Evolutionary conservation across 2,329 filamentous ascomycete genomes (phyloP), one percentile per base, ranked within the genome.

Genomic region (Nemania sp.): DNA sequence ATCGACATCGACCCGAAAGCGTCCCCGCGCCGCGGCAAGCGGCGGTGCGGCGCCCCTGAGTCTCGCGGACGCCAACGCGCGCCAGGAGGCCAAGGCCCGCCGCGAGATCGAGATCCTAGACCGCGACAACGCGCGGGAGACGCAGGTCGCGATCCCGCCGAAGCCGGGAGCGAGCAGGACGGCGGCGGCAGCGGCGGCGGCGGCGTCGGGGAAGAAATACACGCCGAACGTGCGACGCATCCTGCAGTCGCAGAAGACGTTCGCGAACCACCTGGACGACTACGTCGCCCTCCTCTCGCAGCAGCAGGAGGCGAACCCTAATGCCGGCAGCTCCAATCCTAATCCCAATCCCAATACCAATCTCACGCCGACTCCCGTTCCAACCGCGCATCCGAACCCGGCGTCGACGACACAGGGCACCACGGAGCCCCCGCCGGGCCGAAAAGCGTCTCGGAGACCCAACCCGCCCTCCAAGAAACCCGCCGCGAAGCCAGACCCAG

Each of bases 41-140:
- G 76, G 59, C 75, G 82, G 61, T 80, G 80, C 77, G 51, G 82
- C 61, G 80, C 80, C 77, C 52, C 73, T 78, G 29, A 83, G 78
- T 65, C 76, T 81, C 10, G 83, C 86, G 66, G 90, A 96, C 68
- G 82, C 92, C 48, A 89, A 87, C 34, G 90, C 90, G n/a, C 84
- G 92, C 56, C 91, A 96, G 74, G 90, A 94, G 71, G 88, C 89
- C 45, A 93, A 92, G 67, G 84, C 93, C 53, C 82, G 90, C 57
- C 90, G 92, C 67, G 91, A 95, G 69, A 84, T 98, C 48, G 88
- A 91, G 63, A 88, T 90, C 42, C 82, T 99, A 37, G 91, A 96
- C 71, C 86, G 87, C 54, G 95, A 98, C 72, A 91, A 89, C 65
- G 83, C 88, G 69, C 81, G 83, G 60, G 90, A 94, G 66, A 85